Evolutionary conservation across 2,329 filamentous ascomycete species (phyloP).

Genomic region (Sarocladium kiliense): DNA sequence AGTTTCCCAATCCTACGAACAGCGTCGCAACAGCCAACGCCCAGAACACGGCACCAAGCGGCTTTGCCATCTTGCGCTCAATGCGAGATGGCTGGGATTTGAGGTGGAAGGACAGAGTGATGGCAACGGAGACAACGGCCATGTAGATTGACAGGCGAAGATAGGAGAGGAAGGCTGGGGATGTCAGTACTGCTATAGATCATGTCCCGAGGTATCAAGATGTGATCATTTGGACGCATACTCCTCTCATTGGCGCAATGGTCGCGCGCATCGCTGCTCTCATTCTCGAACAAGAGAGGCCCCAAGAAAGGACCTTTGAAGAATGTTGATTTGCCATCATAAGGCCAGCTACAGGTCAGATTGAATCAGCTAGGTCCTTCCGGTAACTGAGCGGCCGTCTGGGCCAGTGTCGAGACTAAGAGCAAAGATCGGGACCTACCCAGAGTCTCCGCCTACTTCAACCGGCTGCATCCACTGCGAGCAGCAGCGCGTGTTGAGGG

Average conservation of each 20-base stretch:
- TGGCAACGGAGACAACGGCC: conserved; percentile 82
- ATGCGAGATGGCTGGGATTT: conserved; percentile 63
- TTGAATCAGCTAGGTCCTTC: too few relatives aligned
- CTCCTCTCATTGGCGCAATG: conserved; percentile 77
- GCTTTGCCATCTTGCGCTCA: conserved; percentile 73
- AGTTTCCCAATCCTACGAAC: conserved; percentile 74
- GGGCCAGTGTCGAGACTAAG: too few relatives aligned
- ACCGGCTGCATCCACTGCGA: conserved; percentile 5
- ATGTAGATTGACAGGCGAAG: conserved; percentile 86
- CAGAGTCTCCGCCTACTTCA: not conserved
- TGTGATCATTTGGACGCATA: conserved; percentile 18
- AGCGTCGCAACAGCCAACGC: conserved; percentile 72
- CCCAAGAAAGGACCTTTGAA: conserved; percentile 58
- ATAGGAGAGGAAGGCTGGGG: conserved; percentile 76
- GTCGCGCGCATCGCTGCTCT: conserved; percentile 68
- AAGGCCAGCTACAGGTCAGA: conserved; percentile 12
- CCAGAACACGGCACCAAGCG: conserved; percentile 88
- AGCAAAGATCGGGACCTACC: too few relatives aligned
- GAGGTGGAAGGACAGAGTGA: conserved; percentile 89
- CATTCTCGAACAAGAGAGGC: conserved; percentile 68
- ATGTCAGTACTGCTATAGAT: not conserved
- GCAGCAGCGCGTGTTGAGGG: conserved; percentile 3
- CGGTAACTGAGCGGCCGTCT: too few relatives aligned
- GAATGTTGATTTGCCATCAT: conserved; percentile 40
- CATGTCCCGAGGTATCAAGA: not conserved